Percentiles rank a stretch among this genome's conserved stretches.
phyloP scores from a whole-genome alignment of 768 basidiomycete genomes.

The Russula brevipes region DNA sequence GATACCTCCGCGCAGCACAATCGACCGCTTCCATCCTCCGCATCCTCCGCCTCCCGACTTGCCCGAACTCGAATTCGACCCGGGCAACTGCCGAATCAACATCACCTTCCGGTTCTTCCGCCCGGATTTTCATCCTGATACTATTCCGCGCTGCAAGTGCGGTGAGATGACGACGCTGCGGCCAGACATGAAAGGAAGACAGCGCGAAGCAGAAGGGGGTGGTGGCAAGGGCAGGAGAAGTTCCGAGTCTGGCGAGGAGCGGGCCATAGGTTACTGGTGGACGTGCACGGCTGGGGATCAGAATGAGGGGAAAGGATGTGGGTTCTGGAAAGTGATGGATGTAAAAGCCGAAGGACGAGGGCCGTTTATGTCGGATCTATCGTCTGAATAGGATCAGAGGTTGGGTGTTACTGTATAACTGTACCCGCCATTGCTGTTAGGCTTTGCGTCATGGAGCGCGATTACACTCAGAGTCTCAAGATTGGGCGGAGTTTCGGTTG shows the following conservation, averaged over 20 bases:
- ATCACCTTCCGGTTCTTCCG: conserved; percentile 85
- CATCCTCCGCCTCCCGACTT: conserved; percentile 33
- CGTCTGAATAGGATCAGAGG: not conserved
- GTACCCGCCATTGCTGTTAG: too few species aligned
- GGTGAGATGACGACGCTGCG: conserved; percentile 63
- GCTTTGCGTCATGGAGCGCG: too few species aligned
- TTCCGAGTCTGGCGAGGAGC: conserved; percentile 30
- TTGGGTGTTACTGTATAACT: not conserved
- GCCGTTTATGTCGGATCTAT: conserved; percentile 34
- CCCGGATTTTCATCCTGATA: conserved; percentile 67
- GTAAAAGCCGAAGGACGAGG: conserved; percentile 63
- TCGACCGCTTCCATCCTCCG: conserved; percentile 68
- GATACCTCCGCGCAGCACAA: conserved; percentile 61
- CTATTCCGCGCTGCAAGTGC: conserved; percentile 69
- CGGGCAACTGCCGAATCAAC: conserved; percentile 46
- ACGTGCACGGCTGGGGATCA: conserved; percentile 74
- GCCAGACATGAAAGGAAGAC: conserved; percentile 74
- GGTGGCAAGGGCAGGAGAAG: conserved; percentile 19
- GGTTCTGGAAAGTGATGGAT: conserved; percentile 70
- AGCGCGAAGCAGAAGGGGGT: conserved; percentile 24
- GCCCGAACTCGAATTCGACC: conserved; percentile 22
- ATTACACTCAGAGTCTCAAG: not conserved
- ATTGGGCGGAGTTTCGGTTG: not conserved
- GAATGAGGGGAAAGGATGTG: conserved; percentile 79
- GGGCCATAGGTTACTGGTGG: conserved; percentile 64